These are phyloP conservation scores for Hansenula lynferdii DNA, from an alignment of 1,139 yeast genomes.

Conservation along the genomic window DNA sequence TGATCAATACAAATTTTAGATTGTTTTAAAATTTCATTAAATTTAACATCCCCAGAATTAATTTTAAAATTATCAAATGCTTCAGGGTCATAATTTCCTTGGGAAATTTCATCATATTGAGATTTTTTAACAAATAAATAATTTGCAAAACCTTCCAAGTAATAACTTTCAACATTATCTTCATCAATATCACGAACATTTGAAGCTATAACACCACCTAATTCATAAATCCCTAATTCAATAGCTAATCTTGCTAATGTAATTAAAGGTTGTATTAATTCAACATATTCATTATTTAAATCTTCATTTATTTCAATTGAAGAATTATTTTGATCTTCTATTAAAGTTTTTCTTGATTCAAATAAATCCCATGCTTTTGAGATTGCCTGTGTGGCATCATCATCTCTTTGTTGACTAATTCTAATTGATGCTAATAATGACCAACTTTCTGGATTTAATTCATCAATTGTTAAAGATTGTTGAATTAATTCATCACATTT, in stretches of 20 bases:
- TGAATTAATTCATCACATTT: slow-evolving; percentile 72
- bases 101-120: slow-evolving; percentile 11
- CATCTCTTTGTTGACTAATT: slow-evolving; percentile 75
- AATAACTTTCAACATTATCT: slow-evolving; percentile 71
- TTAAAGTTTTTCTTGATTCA: slow-evolving; percentile 40
- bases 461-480: slow-evolving; percentile 59
- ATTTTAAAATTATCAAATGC: slow-evolving; percentile 16
- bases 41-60: slow-evolving; percentile 3
- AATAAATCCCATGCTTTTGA: slow-evolving; percentile 71
- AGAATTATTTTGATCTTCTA: slow-evolving; percentile 41
- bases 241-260: slow-evolving; percentile 69
- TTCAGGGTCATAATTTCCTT: slow-evolving; percentile 16
- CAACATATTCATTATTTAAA: slow-evolving; percentile 49
- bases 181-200: slow-evolving; percentile 76
- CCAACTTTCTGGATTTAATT: slow-evolving; percentile 66
- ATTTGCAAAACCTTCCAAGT: slow-evolving; percentile 76
- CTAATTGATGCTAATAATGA: slow-evolving; percentile 81
- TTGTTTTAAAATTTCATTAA: slow-evolving; percentile 12
- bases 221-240: slow-evolving; percentile 70
- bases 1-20: slow-evolving; percentile 14
- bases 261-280: slow-evolving; percentile 62
- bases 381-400: slow-evolving; percentile 72
- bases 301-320: slow-evolving; percentile 24
- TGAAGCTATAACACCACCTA: slow-evolving; percentile 55
- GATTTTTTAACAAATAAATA: slow-evolving; percentile 47